Conservation (phyloP, 2,329 filamentous ascomycete genomes). For the Trichoderma asperellum region DNA sequence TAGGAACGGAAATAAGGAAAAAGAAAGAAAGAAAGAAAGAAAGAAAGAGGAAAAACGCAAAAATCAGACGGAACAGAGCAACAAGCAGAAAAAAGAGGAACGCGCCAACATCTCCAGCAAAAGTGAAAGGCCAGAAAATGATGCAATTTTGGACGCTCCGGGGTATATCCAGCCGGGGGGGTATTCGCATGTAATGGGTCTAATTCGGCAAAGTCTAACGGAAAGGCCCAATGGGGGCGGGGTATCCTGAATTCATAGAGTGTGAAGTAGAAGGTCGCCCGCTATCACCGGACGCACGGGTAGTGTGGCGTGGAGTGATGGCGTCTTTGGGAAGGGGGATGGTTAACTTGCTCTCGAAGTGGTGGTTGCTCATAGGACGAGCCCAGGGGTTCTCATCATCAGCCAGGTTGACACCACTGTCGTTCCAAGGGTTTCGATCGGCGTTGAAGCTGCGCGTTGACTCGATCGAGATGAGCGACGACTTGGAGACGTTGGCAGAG, state of each 20-base stretch:
- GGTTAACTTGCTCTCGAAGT: conserved; percentile 64
- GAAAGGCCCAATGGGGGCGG: conserved; percentile 86
- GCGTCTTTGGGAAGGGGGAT: conserved; percentile 76
- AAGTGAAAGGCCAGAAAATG: conserved; percentile 39
- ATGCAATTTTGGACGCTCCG: conserved; percentile 58
- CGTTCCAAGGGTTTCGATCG: conserved; percentile 97
- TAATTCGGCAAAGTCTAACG: conserved; percentile 68
- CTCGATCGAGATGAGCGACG: conserved; percentile 93
- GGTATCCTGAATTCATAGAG: conserved; percentile 95
- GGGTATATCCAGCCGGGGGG: conserved; percentile 68
- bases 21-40: no score
- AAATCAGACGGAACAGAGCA: not conserved
- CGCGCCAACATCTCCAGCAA: conserved; percentile 33
- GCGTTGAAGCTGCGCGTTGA: conserved; percentile 87
- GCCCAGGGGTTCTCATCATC: conserved; percentile 80
- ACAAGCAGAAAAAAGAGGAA: conserved; percentile 17
- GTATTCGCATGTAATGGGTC: conserved; percentile 58
- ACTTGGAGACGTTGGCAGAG: conserved; percentile 87
- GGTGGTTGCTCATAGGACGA: conserved; percentile 68
- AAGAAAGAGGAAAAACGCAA: conserved; percentile 4
- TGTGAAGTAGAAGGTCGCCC: conserved; percentile 92
- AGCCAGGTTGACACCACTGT: conserved; percentile 90
- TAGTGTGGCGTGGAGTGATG: conserved; percentile 79
- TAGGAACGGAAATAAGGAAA: conserved; percentile 26
- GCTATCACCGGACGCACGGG: conserved; percentile 85